Conservation (phyloP, 2,329 filamentous ascomycete species). For the Hypoxylon sp. region DNA sequence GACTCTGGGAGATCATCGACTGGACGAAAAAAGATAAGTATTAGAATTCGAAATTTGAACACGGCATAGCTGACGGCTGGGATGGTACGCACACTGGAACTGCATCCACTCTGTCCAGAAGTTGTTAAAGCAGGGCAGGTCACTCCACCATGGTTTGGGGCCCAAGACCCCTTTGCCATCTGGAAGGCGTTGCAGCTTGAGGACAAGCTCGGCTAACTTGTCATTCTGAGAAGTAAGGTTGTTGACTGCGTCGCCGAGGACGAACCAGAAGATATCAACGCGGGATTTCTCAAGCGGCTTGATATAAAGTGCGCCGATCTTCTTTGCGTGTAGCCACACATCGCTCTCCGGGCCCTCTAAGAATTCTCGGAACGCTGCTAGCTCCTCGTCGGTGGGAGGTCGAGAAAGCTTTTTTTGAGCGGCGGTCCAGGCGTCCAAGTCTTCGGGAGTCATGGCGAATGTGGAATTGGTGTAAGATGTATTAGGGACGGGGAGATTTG, state of each 20-base stretch:
- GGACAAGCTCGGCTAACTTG: slow-evolving; percentile 35
- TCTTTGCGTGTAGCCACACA: slow-evolving; percentile 28
- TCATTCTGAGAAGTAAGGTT: slow-evolving; percentile 36
- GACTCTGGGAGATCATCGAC: slow-evolving; percentile 10
- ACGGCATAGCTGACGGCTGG: not conserved
- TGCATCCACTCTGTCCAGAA: slow-evolving; percentile 38
- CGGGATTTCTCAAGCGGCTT: slow-evolving; percentile 33
- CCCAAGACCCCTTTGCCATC: slow-evolving; percentile 35
- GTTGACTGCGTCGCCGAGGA: slow-evolving; percentile 35
- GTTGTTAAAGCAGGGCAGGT: slow-evolving; percentile 35
- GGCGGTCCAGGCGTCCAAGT: slow-evolving; percentile 25
- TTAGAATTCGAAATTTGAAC: not conserved
- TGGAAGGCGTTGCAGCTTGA: slow-evolving; percentile 36
- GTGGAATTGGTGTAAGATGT: not conserved
- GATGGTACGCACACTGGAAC: slow-evolving; percentile 28
- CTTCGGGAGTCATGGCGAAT: slow-evolving; percentile 25
- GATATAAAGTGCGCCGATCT: slow-evolving; percentile 24
- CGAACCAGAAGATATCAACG: slow-evolving; percentile 33
- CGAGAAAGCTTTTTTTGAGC: slow-evolving; percentile 29
- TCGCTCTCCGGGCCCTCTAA: slow-evolving; percentile 20
- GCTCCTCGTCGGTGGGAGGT: slow-evolving; percentile 30
- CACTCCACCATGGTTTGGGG: slow-evolving; percentile 34
- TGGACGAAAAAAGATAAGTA: not conserved
- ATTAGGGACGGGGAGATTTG: not conserved
- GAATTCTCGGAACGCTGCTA: slow-evolving; percentile 24